Evolutionary conservation across 176 grass and related monocot species (phyloP).

Genomic region (Phragmites australis): DNA sequence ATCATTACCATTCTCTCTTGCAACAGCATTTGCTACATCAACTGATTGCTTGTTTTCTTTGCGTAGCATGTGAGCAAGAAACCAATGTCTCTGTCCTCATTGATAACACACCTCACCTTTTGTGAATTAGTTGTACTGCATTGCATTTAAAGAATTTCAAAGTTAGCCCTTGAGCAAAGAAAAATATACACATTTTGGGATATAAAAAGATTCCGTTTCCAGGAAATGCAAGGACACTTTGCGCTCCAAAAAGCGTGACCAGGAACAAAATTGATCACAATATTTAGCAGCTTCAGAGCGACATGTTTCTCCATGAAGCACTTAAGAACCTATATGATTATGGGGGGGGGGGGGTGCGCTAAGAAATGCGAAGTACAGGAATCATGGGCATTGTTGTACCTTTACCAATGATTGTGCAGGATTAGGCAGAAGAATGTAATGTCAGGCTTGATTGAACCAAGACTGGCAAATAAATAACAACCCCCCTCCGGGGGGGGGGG

Average conservation of each 20-base stretch:
- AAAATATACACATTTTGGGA: background rate
- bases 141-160: background rate
- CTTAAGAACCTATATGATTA: background rate
- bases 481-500: too few species aligned
- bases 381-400: background rate
- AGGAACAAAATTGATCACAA: background rate
- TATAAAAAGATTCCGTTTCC: background rate
- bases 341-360: too few species aligned
- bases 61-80: background rate
- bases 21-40: constrained; percentile 19
- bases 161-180: background rate
- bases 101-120: constrained; percentile 15
- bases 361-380: constrained; percentile 2
- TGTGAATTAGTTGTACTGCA: constrained; percentile 5
- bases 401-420: background rate
- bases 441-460: background rate
- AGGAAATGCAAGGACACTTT: constrained; percentile 1
- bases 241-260: background rate
- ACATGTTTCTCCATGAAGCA: constrained; percentile 10
- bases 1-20: constrained; percentile 58
- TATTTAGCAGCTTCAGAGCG: background rate
- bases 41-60: background rate
- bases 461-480: background rate
- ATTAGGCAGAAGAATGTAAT: background rate
- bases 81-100: constrained; percentile 40